These are phyloP conservation scores for Stachybotrys chartarum DNA, from an alignment of 2,329 filamentous ascomycete species.

Conservation along the genomic window DNA sequence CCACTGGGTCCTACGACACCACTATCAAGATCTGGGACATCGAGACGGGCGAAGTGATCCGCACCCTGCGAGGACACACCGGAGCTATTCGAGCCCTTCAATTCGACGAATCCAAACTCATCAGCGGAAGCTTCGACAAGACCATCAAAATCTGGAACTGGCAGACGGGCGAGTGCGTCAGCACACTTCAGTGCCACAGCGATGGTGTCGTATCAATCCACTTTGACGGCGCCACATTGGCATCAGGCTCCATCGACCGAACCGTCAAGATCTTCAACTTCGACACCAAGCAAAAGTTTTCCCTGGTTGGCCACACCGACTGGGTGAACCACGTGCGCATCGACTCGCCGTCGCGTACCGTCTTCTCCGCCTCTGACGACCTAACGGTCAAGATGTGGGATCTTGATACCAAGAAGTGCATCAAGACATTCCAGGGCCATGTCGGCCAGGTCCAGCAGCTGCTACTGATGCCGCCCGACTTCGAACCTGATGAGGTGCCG, in stretches of 20 bases:
- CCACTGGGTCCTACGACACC: constrained; percentile 89
- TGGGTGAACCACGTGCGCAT: constrained; percentile 97
- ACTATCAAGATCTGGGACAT: constrained; percentile 97
- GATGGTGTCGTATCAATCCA: constrained; percentile 82
- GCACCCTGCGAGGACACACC: constrained; percentile 78
- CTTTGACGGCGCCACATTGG: constrained; percentile 77
- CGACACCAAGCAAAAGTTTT: constrained; percentile 71
- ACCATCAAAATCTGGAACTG: constrained; percentile 96
- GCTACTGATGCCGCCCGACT: constrained; percentile 74
- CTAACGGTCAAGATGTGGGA: constrained; percentile 91
- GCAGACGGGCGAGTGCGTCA: constrained; percentile 81
- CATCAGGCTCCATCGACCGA: constrained; percentile 82
- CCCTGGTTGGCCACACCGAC: constrained; percentile 77
- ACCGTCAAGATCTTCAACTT: constrained; percentile 93
- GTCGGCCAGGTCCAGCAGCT: constrained; percentile 95
- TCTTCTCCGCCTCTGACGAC: constrained; percentile 92
- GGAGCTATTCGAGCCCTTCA: constrained; percentile 82
- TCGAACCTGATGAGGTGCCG: constrained; percentile 69
- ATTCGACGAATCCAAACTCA: constrained; percentile 86
- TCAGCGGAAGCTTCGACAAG: constrained; percentile 80
- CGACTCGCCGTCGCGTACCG: constrained; percentile 71
- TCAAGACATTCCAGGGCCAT: constrained; percentile 76
- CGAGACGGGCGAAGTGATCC: constrained; percentile 75
- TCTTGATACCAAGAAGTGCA: constrained; percentile 72
- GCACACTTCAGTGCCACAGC: constrained; percentile 70